phyloP scores from a whole-genome alignment of 768 basidiomycete genomes.

The Lentinula lateritia region DNA sequence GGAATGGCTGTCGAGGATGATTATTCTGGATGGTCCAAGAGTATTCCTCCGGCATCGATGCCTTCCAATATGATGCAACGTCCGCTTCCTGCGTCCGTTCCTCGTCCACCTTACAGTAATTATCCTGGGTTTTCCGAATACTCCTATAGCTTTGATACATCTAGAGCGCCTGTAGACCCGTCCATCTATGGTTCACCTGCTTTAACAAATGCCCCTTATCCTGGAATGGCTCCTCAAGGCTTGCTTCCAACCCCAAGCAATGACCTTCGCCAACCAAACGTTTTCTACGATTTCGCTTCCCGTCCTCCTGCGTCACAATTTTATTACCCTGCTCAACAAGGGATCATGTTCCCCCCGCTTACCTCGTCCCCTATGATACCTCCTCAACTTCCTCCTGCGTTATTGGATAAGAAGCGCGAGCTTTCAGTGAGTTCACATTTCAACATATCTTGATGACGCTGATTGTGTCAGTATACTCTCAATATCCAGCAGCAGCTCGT shows the following conservation, averaged over 20 bases:
- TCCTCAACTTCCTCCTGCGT: slow-evolving; percentile 37
- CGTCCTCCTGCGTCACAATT: slow-evolving; percentile 50
- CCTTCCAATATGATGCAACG: slow-evolving; percentile 22
- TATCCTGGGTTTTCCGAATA: slow-evolving; percentile 61
- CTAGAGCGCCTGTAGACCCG: slow-evolving; percentile 36
- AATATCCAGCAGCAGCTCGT: slow-evolving; percentile 41
- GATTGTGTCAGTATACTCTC: slow-evolving; percentile 30
- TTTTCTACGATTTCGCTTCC: slow-evolving; percentile 56
- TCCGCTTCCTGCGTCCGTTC: slow-evolving; percentile 27
- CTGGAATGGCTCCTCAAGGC: slow-evolving; percentile 34
- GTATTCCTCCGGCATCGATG: slow-evolving; percentile 18
- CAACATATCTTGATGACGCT: slow-evolving; percentile 8
- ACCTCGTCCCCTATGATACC: slow-evolving; percentile 46
- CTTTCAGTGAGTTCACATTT: slow-evolving; percentile 38
- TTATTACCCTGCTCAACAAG: slow-evolving; percentile 53
- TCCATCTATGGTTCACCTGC: slow-evolving; percentile 46
- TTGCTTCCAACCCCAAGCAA: slow-evolving; percentile 36
- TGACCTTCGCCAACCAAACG: slow-evolving; percentile 40
- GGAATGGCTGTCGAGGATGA: slow-evolving; percentile 61
- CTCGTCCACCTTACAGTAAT: slow-evolving; percentile 39
- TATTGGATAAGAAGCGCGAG: slow-evolving; percentile 51
- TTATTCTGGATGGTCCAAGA: slow-evolving; percentile 32
- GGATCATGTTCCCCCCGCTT: slow-evolving; percentile 53
- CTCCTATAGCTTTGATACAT: slow-evolving; percentile 47
- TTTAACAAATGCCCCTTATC: slow-evolving; percentile 43